phyloP scores from a whole-genome alignment of 148 eudicot genomes.

The Suaeda aralocaspica region DNA sequence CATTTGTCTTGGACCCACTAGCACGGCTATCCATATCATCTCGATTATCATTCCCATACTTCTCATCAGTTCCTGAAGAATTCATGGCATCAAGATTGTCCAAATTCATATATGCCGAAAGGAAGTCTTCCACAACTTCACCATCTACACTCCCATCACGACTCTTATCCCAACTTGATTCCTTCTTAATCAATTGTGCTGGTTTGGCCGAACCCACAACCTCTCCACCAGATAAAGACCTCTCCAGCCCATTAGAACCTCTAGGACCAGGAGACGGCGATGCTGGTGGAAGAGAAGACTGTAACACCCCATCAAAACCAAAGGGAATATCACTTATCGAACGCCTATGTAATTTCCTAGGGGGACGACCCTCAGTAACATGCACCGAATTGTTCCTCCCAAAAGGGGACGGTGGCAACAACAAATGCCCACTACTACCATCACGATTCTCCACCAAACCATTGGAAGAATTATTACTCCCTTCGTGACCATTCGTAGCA shows the following conservation, averaged over 20 bases:
- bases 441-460: slow-evolving; percentile 61
- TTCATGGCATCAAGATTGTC: slow-evolving; percentile 73
- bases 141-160: slow-evolving; percentile 49
- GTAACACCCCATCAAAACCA: slow-evolving; percentile 55
- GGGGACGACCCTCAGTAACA: slow-evolving; percentile 68
- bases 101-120: slow-evolving; percentile 79
- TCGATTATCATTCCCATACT: slow-evolving; percentile 52
- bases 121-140: slow-evolving; percentile 68
- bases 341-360: slow-evolving; percentile 79
- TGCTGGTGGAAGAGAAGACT: slow-evolving; percentile 42
- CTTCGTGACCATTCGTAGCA: slow-evolving; percentile 28
- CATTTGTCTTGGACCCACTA: slow-evolving; percentile 81
- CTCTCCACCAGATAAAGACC: slow-evolving; percentile 40
- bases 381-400: slow-evolving; percentile 34
- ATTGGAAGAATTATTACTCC: slow-evolving; percentile 25
- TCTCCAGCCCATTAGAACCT: slow-evolving; percentile 25
- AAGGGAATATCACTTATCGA: slow-evolving; percentile 90
- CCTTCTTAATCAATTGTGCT: slow-evolving; percentile 62
- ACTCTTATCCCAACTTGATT: slow-evolving; percentile 54
- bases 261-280: slow-evolving; percentile 32
- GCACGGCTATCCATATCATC: slow-evolving; percentile 84
- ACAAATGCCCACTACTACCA: slow-evolving; percentile 1
- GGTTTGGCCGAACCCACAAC: slow-evolving; percentile 44
- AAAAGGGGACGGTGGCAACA: slow-evolving; percentile 42
- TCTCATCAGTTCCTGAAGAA: slow-evolving; percentile 77